Conservation (phyloP, 176 grass and related monocot genomes). For the Triticum aestivum region DNA sequence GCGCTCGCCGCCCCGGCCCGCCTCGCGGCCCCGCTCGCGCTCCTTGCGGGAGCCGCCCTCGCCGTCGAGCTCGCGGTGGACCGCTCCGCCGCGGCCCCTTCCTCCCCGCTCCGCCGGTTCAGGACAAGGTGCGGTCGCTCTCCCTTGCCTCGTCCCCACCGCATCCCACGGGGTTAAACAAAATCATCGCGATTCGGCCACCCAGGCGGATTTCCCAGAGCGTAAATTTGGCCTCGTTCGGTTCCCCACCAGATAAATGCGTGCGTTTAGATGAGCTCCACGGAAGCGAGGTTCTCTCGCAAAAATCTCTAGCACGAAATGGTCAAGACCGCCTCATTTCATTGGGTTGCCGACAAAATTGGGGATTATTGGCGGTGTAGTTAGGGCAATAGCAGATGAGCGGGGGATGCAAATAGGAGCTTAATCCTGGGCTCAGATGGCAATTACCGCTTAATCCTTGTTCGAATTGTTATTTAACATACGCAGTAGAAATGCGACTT, state of each 20-base stretch:
- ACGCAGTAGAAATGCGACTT: not conserved
- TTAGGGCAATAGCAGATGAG: not conserved
- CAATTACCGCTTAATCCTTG: too few relatives aligned
- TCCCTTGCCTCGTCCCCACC: too few relatives aligned
- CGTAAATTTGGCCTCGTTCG: not conserved
- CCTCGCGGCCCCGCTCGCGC: constrained; percentile 48
- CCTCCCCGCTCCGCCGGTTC: constrained; percentile 47
- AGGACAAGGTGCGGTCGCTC: constrained; percentile 46
- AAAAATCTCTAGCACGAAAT: not conserved
- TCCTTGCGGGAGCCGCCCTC: constrained; percentile 51
- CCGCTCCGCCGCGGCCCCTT: not conserved
- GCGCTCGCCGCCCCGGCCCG: constrained; percentile 50
- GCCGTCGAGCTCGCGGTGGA: constrained; percentile 73
- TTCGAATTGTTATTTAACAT: not conserved
- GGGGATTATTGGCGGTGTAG: not conserved
- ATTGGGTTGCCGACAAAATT: not conserved
- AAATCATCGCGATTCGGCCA: not conserved
- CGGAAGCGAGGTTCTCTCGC: not conserved
- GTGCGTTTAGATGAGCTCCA: not conserved
- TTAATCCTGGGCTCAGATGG: too few relatives aligned
- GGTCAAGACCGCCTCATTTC: not conserved
- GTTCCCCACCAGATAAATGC: not conserved
- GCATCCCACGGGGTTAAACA: not conserved
- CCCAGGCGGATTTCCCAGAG: not conserved
- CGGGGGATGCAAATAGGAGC: not conserved